phyloP scores from a whole-genome alignment of 495 filamentous ascomycete genomes.

The Durotheca rogersii region DNA sequence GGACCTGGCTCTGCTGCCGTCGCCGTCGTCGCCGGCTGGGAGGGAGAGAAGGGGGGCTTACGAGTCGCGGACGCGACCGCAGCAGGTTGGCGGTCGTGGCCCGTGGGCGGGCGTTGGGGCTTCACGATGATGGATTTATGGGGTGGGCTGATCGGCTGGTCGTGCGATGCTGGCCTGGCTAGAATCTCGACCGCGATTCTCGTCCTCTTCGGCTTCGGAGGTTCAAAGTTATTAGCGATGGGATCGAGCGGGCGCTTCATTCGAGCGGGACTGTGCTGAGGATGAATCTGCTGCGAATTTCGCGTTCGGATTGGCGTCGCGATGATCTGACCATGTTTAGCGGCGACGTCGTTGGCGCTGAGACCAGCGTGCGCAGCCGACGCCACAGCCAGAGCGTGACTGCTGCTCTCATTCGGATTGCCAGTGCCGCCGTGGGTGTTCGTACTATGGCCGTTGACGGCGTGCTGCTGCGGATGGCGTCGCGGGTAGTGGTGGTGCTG shows the following conservation, averaged over 20 bases:
- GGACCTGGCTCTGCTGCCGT: slow-evolving; percentile 24
- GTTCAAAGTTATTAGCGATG: slow-evolving; percentile 34
- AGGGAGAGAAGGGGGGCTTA: neutral
- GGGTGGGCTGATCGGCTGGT: slow-evolving; percentile 20
- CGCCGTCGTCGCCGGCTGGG: slow-evolving; percentile 21
- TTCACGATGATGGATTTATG: slow-evolving; percentile 35
- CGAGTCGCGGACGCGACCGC: slow-evolving; percentile 21
- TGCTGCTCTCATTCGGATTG: neutral
- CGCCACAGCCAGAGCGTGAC: neutral
- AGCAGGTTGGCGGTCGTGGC: slow-evolving; percentile 30
- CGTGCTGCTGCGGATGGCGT: neutral
- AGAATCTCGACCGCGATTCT: slow-evolving; percentile 48
- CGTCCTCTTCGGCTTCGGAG: slow-evolving; percentile 38
- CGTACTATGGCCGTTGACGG: no score
- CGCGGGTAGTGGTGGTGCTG: slow-evolving; percentile 14
- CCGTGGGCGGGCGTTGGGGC: slow-evolving; percentile 27
- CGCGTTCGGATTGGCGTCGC: slow-evolving; percentile 29
- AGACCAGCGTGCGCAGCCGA: slow-evolving; percentile 6
- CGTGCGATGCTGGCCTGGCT: slow-evolving; percentile 13
- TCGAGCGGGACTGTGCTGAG: slow-evolving; percentile 29
- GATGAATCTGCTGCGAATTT: slow-evolving; percentile 27
- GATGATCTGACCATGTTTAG: slow-evolving; percentile 25
- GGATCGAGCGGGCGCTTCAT: slow-evolving; percentile 38
- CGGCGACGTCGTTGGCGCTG: slow-evolving; percentile 17
- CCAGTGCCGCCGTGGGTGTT: neutral